A percentile compares a stretch with the other conserved stretches of the same genome.
These are phyloP conservation scores for Lepidium africanum DNA, from an alignment of 345 rosid genomes.

Conservation along the genomic window DNA sequence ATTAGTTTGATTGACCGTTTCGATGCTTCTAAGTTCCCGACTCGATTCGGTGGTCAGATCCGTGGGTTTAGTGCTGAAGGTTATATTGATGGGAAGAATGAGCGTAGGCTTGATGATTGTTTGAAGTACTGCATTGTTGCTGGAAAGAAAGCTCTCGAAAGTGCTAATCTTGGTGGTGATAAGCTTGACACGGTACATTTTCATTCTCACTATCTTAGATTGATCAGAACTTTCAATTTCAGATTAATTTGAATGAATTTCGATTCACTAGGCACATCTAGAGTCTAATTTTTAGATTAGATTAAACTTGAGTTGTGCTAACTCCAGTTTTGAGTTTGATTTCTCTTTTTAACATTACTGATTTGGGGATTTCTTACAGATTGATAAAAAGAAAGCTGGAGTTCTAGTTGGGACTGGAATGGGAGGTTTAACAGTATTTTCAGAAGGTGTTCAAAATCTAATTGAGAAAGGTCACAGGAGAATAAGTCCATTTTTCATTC, in stretches of 20 bases:
- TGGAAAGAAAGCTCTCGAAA: constrained; percentile 85
- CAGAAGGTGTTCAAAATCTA: constrained; percentile 76
- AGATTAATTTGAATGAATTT: neutral
- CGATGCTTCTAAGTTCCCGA: constrained; percentile 93
- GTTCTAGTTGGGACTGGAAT: constrained; percentile 98
- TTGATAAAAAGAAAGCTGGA: constrained; percentile 74
- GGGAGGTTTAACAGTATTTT: constrained; percentile 91
- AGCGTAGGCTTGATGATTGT: constrained; percentile 90
- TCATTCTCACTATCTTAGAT: neutral
- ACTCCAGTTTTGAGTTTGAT: neutral
- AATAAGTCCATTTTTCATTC: constrained; percentile 86
- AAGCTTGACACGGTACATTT: constrained; percentile 51
- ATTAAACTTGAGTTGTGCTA: neutral
- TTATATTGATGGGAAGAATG: constrained; percentile 91
- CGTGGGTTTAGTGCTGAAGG: constrained; percentile 78
- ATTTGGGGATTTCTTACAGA: constrained; percentile 35
- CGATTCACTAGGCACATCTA: neutral
- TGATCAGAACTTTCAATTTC: neutral
- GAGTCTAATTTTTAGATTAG: neutral
- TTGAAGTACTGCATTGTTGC: constrained; percentile 98
- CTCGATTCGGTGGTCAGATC: constrained; percentile 98
- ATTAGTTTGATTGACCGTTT: constrained; percentile 83
- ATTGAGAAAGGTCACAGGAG: constrained; percentile 86
- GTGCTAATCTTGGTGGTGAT: constrained; percentile 86
- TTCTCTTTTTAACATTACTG: neutral